phyloP scores from a whole-genome alignment of 2,329 filamentous ascomycete genomes.

The Davidsoniella australis region DNA sequence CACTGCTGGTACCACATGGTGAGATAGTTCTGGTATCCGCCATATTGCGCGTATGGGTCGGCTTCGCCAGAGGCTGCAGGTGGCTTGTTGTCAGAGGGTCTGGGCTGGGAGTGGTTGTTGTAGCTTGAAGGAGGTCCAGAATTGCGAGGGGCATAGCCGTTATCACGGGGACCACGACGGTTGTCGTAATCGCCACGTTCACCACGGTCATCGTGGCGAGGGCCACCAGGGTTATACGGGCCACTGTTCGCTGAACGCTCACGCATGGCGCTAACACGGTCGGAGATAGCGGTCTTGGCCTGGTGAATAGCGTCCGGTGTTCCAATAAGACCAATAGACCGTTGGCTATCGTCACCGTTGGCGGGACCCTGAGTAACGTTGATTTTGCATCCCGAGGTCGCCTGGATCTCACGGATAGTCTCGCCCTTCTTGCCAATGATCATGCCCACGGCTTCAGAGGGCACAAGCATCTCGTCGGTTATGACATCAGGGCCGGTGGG shows the following conservation, averaged over 20 bases:
- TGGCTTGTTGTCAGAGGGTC: conserved; percentile 22
- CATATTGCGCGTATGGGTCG: conserved; percentile 66
- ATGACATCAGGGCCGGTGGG: conserved; percentile 42
- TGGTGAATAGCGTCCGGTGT: conserved; percentile 58
- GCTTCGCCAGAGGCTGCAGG: conserved; percentile 24
- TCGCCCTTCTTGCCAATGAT: conserved; percentile 91
- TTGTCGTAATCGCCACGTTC: conserved; percentile 5
- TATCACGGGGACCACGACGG: conserved; percentile 8
- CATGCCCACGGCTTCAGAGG: conserved; percentile 86
- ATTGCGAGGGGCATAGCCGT: conserved; percentile 8
- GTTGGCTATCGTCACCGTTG: conserved; percentile 47
- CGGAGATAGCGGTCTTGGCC: conserved; percentile 72
- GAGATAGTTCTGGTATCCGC: conserved; percentile 66
- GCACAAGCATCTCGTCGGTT: conserved; percentile 69
- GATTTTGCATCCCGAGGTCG: conserved; percentile 77
- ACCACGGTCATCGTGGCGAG: conserved; percentile 8
- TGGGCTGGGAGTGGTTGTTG: conserved; percentile 20
- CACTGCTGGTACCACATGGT: conserved; percentile 65
- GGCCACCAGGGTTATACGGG: conserved; percentile 1
- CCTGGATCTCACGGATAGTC: conserved; percentile 89
- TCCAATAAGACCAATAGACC: conserved; percentile 76
- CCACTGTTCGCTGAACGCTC: conserved; percentile 3
- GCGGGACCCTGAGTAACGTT: conserved; percentile 73
- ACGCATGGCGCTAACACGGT: conserved; percentile 60
- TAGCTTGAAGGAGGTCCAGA: background rate